phyloP scores from a whole-genome alignment of 129 eudicot genomes.

The Rutidosis leptorrhynchoides region DNA sequence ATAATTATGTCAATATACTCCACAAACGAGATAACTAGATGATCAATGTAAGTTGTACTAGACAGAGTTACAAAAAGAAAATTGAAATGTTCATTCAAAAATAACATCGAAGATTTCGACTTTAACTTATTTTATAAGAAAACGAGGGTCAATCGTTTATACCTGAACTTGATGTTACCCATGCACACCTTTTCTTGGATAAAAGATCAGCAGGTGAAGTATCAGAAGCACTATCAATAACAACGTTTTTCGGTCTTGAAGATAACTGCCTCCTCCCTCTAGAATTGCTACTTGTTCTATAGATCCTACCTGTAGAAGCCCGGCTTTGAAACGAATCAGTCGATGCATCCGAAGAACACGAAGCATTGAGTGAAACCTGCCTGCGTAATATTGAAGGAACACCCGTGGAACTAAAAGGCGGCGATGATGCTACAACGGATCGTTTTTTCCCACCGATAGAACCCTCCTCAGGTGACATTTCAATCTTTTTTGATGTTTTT shows the following conservation, averaged over 20 bases:
- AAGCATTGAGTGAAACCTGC: constrained; percentile 48
- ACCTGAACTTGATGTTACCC: constrained; percentile 74
- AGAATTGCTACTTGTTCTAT: constrained; percentile 33
- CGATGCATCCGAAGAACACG: constrained; percentile 67
- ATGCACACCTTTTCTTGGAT: constrained; percentile 61
- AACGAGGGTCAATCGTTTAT: constrained; percentile 6
- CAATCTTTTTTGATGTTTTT: constrained; percentile 36
- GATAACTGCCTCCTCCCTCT: constrained; percentile 40
- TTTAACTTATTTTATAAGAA: background rate
- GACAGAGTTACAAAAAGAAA: background rate
- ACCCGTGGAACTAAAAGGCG: constrained; percentile 39
- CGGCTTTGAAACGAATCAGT: constrained; percentile 60
- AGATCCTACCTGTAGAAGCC: constrained; percentile 62
- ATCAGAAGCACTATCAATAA: constrained; percentile 34
- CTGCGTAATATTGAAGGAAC: constrained; percentile 50
- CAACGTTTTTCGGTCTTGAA: constrained; percentile 35
- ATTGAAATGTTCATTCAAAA: background rate
- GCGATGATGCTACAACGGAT: constrained; percentile 30
- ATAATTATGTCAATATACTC: background rate
- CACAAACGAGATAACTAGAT: background rate
- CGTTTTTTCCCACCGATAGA: constrained; percentile 32
- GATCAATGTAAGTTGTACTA: background rate
- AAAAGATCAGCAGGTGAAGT: constrained; percentile 32
- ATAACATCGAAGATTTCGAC: background rate
- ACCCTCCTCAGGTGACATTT: constrained; percentile 39